A percentile compares a stretch with the other conserved stretches of the same genome.
Evolutionary conservation across 2,329 filamentous ascomycete species (phyloP).

Genomic region (Hypoxylon sp.): DNA sequence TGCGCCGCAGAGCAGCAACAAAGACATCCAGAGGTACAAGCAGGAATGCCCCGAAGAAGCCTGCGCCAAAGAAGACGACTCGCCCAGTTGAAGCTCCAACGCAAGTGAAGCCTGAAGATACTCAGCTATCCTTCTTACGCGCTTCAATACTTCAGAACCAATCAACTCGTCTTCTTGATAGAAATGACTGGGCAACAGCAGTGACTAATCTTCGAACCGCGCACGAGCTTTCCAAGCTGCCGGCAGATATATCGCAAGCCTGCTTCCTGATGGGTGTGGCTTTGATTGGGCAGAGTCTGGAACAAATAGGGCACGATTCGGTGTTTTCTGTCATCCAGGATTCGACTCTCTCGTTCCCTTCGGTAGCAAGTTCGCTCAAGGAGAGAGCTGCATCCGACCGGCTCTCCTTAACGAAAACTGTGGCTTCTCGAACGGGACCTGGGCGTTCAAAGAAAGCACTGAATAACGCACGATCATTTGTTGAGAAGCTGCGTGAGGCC

Average conservation of each 20-base stretch:
- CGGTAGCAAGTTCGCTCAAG: conserved; percentile 64
- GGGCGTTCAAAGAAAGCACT: conserved; percentile 49
- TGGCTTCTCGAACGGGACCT: conserved; percentile 56
- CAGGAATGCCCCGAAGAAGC: conserved; percentile 50
- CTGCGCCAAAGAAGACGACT: conserved; percentile 46
- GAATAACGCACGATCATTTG: conserved; percentile 62
- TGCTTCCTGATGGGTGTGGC: conserved; percentile 77
- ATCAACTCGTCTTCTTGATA: conserved; percentile 63
- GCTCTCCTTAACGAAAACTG: conserved; percentile 55
- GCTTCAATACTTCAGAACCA: conserved; percentile 60
- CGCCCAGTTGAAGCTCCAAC: conserved; percentile 31
- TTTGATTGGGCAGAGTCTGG: conserved; percentile 76
- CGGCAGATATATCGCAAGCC: conserved; percentile 60
- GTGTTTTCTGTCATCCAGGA: conserved; percentile 93
- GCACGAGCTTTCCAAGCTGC: conserved; percentile 61
- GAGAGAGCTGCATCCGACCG: conserved; percentile 60
- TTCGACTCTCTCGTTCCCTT: conserved; percentile 90
- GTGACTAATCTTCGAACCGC: conserved; percentile 68
- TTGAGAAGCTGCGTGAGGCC: conserved; percentile 73
- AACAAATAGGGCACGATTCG: conserved; percentile 82
- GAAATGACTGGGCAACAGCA: conserved; percentile 72
- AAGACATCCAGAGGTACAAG: conserved; percentile 48
- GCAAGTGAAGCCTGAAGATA: conserved; percentile 50
- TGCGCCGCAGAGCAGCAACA: conserved; percentile 44
- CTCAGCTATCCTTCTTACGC: conserved; percentile 57